Base-by-base conservation (phyloP, 2,329 filamentous ascomycete species). In the Ambrosiella xylebori region DNA sequence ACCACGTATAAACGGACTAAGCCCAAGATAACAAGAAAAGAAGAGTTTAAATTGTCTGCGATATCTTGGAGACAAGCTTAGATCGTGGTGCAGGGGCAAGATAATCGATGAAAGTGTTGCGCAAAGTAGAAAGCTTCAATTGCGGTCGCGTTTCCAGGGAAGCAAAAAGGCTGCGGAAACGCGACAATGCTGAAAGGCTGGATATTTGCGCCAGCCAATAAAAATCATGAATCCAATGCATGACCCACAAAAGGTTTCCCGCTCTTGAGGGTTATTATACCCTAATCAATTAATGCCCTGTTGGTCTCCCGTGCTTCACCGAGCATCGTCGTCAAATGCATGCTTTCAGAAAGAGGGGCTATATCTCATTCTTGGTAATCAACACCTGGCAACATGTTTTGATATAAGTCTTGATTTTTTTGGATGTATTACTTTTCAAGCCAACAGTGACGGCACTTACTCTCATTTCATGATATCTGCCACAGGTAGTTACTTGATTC, bases 111-210 rank as follows among this genome's bases (percentile, higher is more conserved):
- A 7, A 8, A 6, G 19, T 36, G n/a, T 36, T 15, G 15, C 19
- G 47, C 47, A 35, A 51, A 27, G 44, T 11, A 17, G 35, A 36
- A 35, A 35, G 15, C 47, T 51, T 51, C 57, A 54, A 38, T 57
- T 35, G 7, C 44, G 19, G 41, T 58, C 57, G 57, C 57, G 57
- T 57, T 54, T 36, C 54, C 52, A 51, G 17, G 1, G 47, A 52
- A 60, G 44, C 19, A 19, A 60, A 60, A 60, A 54, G 58, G 53
- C 55, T 45, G 54, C 45, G 13, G 9, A 38, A 60, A 60, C 58
- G 58, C 58, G 58, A 60, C 58, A 57, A 57, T 27, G 50, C 19
- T 54, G 58, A 57, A 57, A 60, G 58, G 58, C 58, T 60, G 58
- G 44, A 54, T 47, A 11, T 53, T 54, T 60, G 58, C 58, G 54